Evolutionary conservation across 1,284 basidiomycete species (phyloP).

Genomic region (Meira miltonrushii): DNA sequence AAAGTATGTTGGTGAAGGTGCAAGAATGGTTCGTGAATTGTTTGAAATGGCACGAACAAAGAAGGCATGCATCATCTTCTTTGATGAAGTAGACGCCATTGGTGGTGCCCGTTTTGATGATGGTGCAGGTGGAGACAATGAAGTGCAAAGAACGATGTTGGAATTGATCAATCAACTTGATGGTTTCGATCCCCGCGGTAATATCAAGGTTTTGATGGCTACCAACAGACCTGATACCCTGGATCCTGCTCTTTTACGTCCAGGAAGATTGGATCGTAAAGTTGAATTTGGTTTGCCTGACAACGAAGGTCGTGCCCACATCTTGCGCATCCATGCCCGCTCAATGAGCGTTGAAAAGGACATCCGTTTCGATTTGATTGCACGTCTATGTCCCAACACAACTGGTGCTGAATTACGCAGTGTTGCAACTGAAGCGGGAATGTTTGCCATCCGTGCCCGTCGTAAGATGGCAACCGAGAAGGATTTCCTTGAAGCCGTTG

Average conservation of each 20-base stretch:
- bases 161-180: slow-evolving; percentile 98
- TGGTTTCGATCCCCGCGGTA: slow-evolving; percentile 95
- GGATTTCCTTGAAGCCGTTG: slow-evolving; percentile 95
- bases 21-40: slow-evolving; percentile 94
- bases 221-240: slow-evolving; percentile 99
- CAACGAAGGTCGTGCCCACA: slow-evolving; percentile 92
- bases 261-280: slow-evolving; percentile 89
- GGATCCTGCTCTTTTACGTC: slow-evolving; percentile 91
- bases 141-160: slow-evolving; percentile 99
- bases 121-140: slow-evolving; percentile 97
- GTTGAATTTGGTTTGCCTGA: slow-evolving; percentile 95
- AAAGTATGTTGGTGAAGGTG: slow-evolving; percentile 98
- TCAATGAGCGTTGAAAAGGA: slow-evolving; percentile 94
- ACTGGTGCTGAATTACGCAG: slow-evolving; percentile 95
- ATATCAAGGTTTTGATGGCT: slow-evolving; percentile 99
- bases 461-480: slow-evolving; percentile 95
- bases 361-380: slow-evolving; percentile 96
- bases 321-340: slow-evolving; percentile 90
- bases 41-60: slow-evolving; percentile 99
- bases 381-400: slow-evolving; percentile 92
- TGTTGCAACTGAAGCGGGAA: slow-evolving; percentile 96
- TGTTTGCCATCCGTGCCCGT: slow-evolving; percentile 97
- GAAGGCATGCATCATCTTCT: slow-evolving; percentile 99
- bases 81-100: slow-evolving; percentile 96
- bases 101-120: slow-evolving; percentile 97